phyloP scores from a whole-genome alignment of 208 protist species.

The Leptomonas seymouri region DNA sequence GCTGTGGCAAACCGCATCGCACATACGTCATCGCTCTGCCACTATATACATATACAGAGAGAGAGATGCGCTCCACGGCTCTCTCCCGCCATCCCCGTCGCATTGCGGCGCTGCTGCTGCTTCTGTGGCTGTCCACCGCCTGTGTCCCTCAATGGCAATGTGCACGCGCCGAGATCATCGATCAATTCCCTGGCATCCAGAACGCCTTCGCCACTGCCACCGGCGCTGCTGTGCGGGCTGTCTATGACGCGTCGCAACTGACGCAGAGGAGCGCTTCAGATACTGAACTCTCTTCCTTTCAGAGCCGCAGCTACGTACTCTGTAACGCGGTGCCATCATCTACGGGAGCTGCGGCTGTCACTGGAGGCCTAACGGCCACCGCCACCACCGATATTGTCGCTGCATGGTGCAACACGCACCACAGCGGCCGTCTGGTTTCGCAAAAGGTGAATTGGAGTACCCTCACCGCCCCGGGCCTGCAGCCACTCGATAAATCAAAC shows the following conservation, averaged over 20 bases:
- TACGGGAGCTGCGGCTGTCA: background rate
- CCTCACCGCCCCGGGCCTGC: conserved; percentile 35
- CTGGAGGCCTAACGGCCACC: background rate
- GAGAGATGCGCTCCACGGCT: background rate
- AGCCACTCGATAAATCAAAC: conserved; percentile 3
- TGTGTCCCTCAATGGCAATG: background rate
- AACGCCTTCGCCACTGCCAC: conserved; percentile 17
- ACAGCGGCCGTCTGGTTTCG: background rate
- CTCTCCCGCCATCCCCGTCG: too few species aligned
- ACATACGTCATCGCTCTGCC: too few species aligned
- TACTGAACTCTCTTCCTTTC: background rate
- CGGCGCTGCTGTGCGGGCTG: conserved; percentile 16
- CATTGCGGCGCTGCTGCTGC: background rate
- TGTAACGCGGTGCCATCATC: background rate
- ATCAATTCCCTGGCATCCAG: background rate
- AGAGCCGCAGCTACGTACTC: conserved; percentile 21
- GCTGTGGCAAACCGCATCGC: too few species aligned
- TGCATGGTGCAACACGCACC: conserved; percentile 8
- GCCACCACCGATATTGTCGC: background rate
- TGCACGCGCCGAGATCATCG: background rate
- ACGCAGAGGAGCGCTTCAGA: background rate
- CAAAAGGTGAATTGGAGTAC: conserved; percentile 44
- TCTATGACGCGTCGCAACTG: conserved; percentile 29
- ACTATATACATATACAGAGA: background rate
- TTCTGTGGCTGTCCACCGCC: background rate